Base-by-base conservation (phyloP, 192 early-diverging fungal genomes). In the Backusella circina region DNA sequence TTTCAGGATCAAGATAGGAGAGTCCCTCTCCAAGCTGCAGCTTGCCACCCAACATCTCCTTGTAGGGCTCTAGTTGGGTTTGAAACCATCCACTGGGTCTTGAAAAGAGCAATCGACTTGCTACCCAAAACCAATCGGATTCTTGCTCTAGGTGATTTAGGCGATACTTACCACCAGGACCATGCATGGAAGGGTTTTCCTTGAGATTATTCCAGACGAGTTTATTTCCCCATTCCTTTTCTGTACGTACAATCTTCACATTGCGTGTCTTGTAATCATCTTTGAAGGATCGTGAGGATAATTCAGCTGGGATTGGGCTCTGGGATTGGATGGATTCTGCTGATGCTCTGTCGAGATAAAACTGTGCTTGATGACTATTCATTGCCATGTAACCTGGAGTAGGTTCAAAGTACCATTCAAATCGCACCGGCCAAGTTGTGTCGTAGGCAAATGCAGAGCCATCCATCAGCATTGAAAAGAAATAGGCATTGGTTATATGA, bases 41-140 rank as follows among this genome's bases (percentile, higher is more conserved):
- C 7, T 32, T 51, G 2, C 79, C 79, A 28, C 79, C 79, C 67
- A 80, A 50, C 0, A 80, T 47, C 12, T 26, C 61, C 23, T 32
- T 41, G 57, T 72, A 74, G 9, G 71, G 71, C 4, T 70, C 64
- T 10, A 80, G 71, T n/a, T 76, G 65, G 31, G 21, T 38, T 23
- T 30, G 31, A 13, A 80, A 72, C 79, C 79, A 80, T 26, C n/a
- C 65, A 23, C 66, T 75, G 12, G 79, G 79, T 28, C 57, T 76
- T 33, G 70, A 65, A 30, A 78, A 78, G 0, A 80, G 61, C 16
- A 80, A 73, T 33, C 71, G 74, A 18, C 67, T 39, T 2, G 74
- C 71, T 28, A 80, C 33, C 71, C 65, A 72, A 74, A 80, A 80
- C 79, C 79, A 80, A 32, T 80, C 79, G 18, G 76, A 77, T 37